A percentile compares a stretch with the other conserved stretches of the same genome.
Evolutionary conservation across 768 basidiomycete genomes (phyloP).

Genomic region (Leccinum arenicola): DNA sequence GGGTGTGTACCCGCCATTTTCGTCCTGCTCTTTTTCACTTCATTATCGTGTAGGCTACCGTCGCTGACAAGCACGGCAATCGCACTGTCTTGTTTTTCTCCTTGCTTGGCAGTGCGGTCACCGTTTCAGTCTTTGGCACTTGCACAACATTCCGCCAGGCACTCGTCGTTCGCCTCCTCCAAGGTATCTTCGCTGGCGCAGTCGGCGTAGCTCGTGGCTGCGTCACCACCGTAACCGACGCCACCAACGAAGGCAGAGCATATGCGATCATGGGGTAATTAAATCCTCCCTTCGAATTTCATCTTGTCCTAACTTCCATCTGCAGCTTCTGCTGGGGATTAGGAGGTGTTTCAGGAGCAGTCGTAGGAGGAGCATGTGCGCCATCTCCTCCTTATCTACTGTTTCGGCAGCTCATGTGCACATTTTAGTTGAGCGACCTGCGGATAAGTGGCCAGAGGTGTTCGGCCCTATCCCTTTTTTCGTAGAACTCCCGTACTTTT

Average conservation of each 20-base stretch:
- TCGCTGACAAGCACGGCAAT: slow-evolving; percentile 87
- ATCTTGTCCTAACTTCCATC: not conserved
- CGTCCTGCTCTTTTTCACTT: not conserved
- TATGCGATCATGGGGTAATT: slow-evolving; percentile 85
- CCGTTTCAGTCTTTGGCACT: slow-evolving; percentile 77
- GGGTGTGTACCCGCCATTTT: slow-evolving; percentile 49
- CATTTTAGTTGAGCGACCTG: slow-evolving; percentile 73
- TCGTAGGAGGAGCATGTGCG: slow-evolving; percentile 82
- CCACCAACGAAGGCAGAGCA: slow-evolving; percentile 89
- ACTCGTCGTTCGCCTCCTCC: slow-evolving; percentile 79
- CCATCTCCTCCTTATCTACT: slow-evolving; percentile 10
- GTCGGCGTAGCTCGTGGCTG: slow-evolving; percentile 93
- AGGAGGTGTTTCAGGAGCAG: slow-evolving; percentile 89
- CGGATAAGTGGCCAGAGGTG: slow-evolving; percentile 77
- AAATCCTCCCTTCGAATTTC: slow-evolving; percentile 1
- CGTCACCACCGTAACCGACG: slow-evolving; percentile 83
- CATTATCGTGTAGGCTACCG: slow-evolving; percentile 62
- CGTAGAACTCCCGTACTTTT: slow-evolving; percentile 81
- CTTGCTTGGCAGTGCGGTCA: slow-evolving; percentile 79
- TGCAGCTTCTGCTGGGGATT: slow-evolving; percentile 91
- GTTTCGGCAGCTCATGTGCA: slow-evolving; percentile 7
- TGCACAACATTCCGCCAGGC: slow-evolving; percentile 75
- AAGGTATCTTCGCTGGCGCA: slow-evolving; percentile 91
- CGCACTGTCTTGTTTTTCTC: slow-evolving; percentile 83
- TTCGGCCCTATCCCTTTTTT: slow-evolving; percentile 71